These are phyloP conservation scores for Cordyceps pruinosa DNA, from an alignment of 2,329 filamentous ascomycete species.

Conservation along the genomic window DNA sequence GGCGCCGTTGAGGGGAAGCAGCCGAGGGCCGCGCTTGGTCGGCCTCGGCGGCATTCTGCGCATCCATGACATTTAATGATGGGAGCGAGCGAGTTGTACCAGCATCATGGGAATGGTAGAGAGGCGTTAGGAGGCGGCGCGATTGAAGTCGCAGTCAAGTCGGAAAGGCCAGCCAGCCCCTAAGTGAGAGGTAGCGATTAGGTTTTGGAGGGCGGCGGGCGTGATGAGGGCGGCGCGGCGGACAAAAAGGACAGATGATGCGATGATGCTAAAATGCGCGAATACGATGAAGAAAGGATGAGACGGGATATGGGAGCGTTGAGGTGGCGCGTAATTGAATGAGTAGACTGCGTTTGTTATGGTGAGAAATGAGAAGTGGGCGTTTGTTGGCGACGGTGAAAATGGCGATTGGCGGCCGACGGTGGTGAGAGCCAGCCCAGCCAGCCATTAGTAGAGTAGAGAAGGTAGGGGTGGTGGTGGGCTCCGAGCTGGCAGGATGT, in stretches of 20 bases:
- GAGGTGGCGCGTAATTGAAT: neutral
- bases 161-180: conserved; percentile 4
- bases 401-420: conserved; percentile 1
- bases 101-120: conserved; percentile 44
- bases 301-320: neutral
- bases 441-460: too few species aligned
- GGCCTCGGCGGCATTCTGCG: conserved; percentile 60
- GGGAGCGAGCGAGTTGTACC: conserved; percentile 42
- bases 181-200: neutral
- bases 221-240: neutral
- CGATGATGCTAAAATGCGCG: neutral
- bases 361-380: conserved; percentile 9
- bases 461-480: neutral
- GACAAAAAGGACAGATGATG: neutral
- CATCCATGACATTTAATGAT: conserved; percentile 61
- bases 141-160: conserved; percentile 5
- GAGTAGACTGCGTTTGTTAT: conserved; percentile 8
- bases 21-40: conserved; percentile 51
- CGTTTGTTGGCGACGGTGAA: conserved; percentile 11
- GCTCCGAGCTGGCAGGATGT: too few species aligned
- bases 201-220: neutral
- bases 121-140: conserved; percentile 15
- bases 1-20: conserved; percentile 40
- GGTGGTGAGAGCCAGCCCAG: too few species aligned
- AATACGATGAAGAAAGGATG: neutral